Evolutionary conservation across 192 early-diverging fungal species (phyloP).

Genomic region (Coemansia sp.): DNA sequence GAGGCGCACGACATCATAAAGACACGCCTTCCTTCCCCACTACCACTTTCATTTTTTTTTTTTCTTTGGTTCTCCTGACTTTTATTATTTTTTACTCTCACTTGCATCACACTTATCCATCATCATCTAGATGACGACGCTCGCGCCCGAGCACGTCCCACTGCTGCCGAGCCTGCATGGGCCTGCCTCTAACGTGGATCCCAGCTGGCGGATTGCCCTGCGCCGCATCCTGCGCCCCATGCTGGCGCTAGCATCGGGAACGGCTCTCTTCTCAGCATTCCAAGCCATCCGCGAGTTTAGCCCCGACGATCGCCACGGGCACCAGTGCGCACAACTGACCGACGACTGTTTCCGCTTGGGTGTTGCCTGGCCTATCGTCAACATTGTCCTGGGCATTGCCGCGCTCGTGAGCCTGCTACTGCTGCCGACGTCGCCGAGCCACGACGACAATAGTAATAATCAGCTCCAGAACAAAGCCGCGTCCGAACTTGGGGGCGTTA

Average conservation of each 20-base stretch:
- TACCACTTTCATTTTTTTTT: neutral
- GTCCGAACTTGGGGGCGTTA: neutral
- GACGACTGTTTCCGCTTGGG: conserved; percentile 21
- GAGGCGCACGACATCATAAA: conserved; percentile 7
- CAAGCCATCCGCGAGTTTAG: neutral
- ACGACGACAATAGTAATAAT: neutral
- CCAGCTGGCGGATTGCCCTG: neutral
- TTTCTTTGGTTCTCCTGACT: neutral
- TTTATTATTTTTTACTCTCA: neutral
- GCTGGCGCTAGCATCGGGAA: neutral
- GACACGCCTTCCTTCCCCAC: neutral
- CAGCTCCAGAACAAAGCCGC: neutral
- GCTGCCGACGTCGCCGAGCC: neutral
- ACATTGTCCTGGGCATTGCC: neutral
- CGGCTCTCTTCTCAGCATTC: neutral
- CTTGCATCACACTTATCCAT: neutral
- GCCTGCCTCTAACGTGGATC: neutral
- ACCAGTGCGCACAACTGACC: neutral
- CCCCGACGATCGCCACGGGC: neutral
- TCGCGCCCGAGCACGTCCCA: neutral
- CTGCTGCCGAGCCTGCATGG: neutral
- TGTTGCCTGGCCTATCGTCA: conserved; percentile 9
- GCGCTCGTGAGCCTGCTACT: neutral
- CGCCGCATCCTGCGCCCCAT: neutral
- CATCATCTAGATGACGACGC: neutral